Conservation (phyloP, 2,329 filamentous ascomycete species). For the Alternaria sp. region DNA sequence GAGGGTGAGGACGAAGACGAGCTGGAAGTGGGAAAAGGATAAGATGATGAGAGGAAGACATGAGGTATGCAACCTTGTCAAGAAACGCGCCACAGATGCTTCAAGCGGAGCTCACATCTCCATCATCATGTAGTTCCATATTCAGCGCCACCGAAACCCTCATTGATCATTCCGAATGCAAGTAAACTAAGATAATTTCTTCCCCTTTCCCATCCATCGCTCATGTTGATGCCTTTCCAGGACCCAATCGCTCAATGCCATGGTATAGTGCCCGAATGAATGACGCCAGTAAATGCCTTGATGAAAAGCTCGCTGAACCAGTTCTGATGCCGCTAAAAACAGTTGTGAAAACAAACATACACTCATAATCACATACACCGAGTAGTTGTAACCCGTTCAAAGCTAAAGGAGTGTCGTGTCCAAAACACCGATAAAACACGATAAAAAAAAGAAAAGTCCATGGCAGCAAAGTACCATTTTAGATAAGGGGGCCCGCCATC, state of each 20-base stretch:
- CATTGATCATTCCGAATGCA: background rate
- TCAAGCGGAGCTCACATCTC: background rate
- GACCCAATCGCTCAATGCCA: constrained; percentile 20
- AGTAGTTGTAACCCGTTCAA: constrained; percentile 1
- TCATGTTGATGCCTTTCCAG: constrained; percentile 4
- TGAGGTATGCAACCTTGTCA: background rate
- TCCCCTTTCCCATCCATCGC: background rate
- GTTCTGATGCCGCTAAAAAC: constrained; percentile 41
- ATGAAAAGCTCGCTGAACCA: constrained; percentile 15
- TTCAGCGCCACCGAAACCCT: background rate
- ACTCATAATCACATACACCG: background rate
- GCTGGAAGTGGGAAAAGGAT: background rate
- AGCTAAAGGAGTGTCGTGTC: constrained; percentile 16
- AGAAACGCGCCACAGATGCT: background rate
- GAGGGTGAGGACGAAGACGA: background rate
- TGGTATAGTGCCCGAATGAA: constrained; percentile 30
- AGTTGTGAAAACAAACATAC: constrained; percentile 5
- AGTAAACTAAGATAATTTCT: background rate
- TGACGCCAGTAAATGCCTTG: constrained; percentile 30
- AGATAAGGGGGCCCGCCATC: constrained; percentile 47
- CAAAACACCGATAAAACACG: constrained; percentile 1
- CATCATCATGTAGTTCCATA: background rate
- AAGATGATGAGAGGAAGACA: background rate
- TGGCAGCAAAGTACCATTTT: constrained; percentile 6
- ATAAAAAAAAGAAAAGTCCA: background rate